Evolutionary conservation across 768 basidiomycete genomes (phyloP), one percentile per base, ranked within the genome.

Genomic region (Psilocybe subaeruginosa): DNA sequence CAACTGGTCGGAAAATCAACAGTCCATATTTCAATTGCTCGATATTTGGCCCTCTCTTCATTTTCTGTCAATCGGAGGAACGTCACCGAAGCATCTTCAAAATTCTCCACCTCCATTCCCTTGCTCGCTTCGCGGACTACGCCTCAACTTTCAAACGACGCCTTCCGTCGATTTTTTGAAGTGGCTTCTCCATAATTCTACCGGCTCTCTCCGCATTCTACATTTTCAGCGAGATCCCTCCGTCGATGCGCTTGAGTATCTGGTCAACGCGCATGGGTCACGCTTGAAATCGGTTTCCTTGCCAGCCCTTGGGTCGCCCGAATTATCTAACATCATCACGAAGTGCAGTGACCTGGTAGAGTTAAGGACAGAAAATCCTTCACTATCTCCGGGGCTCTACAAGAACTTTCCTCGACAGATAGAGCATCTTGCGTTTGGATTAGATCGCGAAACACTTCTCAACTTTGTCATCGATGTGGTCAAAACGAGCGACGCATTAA

Each of bases 1-100:
- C 69, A 91, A 92, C 69, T 91, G 88, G 88, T 86, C 90, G 9
- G 82, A 86, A 62, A 85, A 88, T 68, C 73, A 79, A 53, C 73
- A 82, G 43, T 75, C 82, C 14, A 74, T 91, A 54, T 74, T 79
- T 50, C 86, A 89, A 71, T 81, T 92, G 43, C 82, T 91, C 63
- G 80, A 83, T 54, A 75, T 87, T 58, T 91, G 86, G 84, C 80
- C 88, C 2, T 76, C 80, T 14, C 73, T 92, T 58, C 76, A 75
- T 56, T 80, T 81, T 19, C 81, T 92, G 35, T 77, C 81, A 54
- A 78, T 89, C 45, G 80, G 82, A 59, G 89, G 88, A 33, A 83
- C 82, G n/a, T 75, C 78, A 4, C 86, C 88, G 7, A 76, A 79
- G 58, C 79, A 80, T 54, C 76, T 81, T 33, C 75, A 80, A 27